A percentile compares a stretch with the other conserved stretches of the same genome.
Conservation (phyloP, 192 early-diverging fungal genomes). For the Kickxella alabastrina region DNA sequence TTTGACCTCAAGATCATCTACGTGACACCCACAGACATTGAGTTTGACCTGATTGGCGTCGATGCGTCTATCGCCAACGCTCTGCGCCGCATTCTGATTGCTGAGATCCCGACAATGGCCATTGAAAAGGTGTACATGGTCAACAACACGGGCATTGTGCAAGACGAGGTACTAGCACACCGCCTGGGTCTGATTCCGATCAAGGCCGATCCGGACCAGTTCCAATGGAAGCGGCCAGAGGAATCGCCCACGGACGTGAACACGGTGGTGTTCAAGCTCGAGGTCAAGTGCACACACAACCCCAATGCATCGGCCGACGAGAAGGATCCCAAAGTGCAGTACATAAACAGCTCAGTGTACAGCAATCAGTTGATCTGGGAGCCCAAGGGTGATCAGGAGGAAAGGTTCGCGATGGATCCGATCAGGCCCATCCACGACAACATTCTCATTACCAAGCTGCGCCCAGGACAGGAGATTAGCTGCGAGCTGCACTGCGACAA, state of each 20-base stretch:
- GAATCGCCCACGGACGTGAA: slow-evolving; percentile 86
- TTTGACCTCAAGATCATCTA: slow-evolving; percentile 42
- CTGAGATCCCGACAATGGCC: slow-evolving; percentile 96
- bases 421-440: slow-evolving; percentile 83
- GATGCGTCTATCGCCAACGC: slow-evolving; percentile 95
- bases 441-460: slow-evolving; percentile 89
- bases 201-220: slow-evolving; percentile 74
- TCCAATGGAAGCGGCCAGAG: slow-evolving; percentile 69
- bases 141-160: slow-evolving; percentile 88
- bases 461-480: slow-evolving; percentile 83
- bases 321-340: slow-evolving; percentile 70
- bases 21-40: slow-evolving; percentile 62
- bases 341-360: slow-evolving; percentile 69
- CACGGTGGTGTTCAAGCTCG: slow-evolving; percentile 86
- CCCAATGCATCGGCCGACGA: slow-evolving; percentile 58
- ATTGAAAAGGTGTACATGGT: slow-evolving; percentile 90
- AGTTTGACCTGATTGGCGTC: slow-evolving; percentile 94
- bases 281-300: slow-evolving; percentile 67
- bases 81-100: slow-evolving; percentile 86
- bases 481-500: slow-evolving; percentile 86
- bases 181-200: slow-evolving; percentile 92
- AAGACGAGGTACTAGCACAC: slow-evolving; percentile 91
- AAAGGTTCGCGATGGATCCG: slow-evolving; percentile 61
- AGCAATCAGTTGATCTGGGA: slow-evolving; percentile 77
- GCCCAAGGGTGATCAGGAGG: slow-evolving; percentile 87